A percentile compares a stretch with the other conserved stretches of the same genome.
Evolutionary conservation across 2,329 filamentous ascomycete species (phyloP).

Genomic region (Neofusicoccum sp.): DNA sequence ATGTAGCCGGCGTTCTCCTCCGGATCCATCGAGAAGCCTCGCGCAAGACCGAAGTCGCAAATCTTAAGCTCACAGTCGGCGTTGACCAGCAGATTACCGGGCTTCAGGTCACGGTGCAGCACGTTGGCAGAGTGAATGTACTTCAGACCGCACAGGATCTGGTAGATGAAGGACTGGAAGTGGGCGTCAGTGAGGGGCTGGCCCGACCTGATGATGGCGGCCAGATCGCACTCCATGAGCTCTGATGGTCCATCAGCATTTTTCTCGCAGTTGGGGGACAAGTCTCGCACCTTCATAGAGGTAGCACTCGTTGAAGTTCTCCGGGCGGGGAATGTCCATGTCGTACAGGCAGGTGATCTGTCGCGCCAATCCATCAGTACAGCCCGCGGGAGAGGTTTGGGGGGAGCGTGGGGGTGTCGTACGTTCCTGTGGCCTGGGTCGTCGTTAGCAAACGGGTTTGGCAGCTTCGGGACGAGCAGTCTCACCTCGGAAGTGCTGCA

Average conservation of each 20-base stretch:
- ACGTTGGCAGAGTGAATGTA: conserved; percentile 99
- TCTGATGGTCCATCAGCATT: conserved; percentile 55
- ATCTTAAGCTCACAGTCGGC: conserved; percentile 99
- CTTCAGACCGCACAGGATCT: conserved; percentile 97
- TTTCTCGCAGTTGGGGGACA: not conserved
- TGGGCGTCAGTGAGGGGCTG: conserved; percentile 97
- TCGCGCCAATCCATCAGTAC: conserved; percentile 14
- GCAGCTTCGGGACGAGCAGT: conserved; percentile 17
- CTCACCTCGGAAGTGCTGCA: conserved; percentile 83
- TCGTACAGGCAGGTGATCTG: conserved; percentile 99
- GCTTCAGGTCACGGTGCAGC: conserved; percentile 93
- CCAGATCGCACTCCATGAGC: conserved; percentile 98
- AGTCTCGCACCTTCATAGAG: conserved; percentile 78
- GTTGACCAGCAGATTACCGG: conserved; percentile 94
- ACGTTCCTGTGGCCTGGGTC: conserved; percentile 47
- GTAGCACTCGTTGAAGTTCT: conserved; percentile 99
- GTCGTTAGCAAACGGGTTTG: conserved; percentile 24
- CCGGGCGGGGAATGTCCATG: conserved; percentile 96
- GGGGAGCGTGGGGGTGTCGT: conserved; percentile 23
- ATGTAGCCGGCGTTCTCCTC: conserved; percentile 99
- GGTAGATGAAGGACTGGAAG: conserved; percentile 99
- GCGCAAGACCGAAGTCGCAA: conserved; percentile 93
- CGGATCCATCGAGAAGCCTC: conserved; percentile 94
- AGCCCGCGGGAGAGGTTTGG: conserved; percentile 58
- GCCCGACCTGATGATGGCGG: conserved; percentile 94